Base-by-base conservation (phyloP, 1,284 basidiomycete species). In the Pseudozyma thailandica region DNA sequence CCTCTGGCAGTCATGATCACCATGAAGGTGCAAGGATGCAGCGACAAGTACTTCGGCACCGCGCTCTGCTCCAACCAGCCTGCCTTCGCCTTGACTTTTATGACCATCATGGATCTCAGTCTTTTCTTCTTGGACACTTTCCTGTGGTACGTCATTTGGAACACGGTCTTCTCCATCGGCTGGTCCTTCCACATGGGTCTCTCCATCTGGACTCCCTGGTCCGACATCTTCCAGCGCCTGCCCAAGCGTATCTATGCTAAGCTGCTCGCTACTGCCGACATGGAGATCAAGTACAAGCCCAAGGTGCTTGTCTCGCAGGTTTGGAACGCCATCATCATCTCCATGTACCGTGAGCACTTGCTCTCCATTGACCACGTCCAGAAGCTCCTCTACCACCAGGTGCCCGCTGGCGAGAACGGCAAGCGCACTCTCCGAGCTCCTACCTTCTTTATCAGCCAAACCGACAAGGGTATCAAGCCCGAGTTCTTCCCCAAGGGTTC, bases 261-360 rank as follows among this genome's bases (percentile, higher is more conserved):
- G 74, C 71, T 82, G 39, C 74, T 82, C 37, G 81, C 81, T 23
- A 82, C 81, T 31, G 76, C 79, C 39, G 81, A 82, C 54, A 82
- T 82, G 81, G 81, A 82, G 68, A 77, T 82, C 71, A 82, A 82
- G 74, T 82, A 82, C 77, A 82, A 82, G 75, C 81, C 81, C 51
- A 82, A 82, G 72, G 80, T 82, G 37, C 76, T 82, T 54, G 81
- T 82, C 16, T 82, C 81, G 48, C 81, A 82, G 68, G 80, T 82
- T 27, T 82, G 81, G 81, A 82, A 82, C 60, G 81, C 81, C 55
- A 76, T 82, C 60, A 82, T 82, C 78, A 82, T 82, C 64, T 82
- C 81, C 43, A 82, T 82, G 81, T 82, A 82, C 77, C 74, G 81
- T 42, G 81, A 82, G 50, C 81, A 82, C 60, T 57, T 82, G 59